Evolutionary conservation across 1,284 basidiomycete genomes (phyloP).

Genomic region (Erythrobasidium hasegawianum): DNA sequence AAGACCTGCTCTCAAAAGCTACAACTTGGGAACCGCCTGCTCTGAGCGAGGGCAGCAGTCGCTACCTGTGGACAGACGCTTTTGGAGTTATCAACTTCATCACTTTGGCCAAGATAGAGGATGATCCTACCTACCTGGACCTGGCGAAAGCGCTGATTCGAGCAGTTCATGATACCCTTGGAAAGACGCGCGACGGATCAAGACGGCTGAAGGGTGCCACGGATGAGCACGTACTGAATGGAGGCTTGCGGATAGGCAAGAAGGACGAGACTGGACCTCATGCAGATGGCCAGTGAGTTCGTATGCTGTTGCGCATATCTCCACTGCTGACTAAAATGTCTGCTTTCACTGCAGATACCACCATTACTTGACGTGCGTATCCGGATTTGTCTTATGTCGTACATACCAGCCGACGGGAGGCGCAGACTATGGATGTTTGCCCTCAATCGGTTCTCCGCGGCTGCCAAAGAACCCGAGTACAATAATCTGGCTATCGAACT

Average conservation of each 20-base stretch:
- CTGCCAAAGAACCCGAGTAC: conserved; percentile 41
- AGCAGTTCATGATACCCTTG: conserved; percentile 41
- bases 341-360: neutral
- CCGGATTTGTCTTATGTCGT: too few species aligned
- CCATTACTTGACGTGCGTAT: neutral
- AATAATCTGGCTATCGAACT: conserved; percentile 46
- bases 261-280: conserved; percentile 40
- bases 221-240: conserved; percentile 44
- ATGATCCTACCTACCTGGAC: conserved; percentile 34
- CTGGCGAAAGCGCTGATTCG: conserved; percentile 17
- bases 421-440: conserved; percentile 49
- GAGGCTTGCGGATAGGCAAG: conserved; percentile 47
- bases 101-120: conserved; percentile 37
- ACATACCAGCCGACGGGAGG: conserved; percentile 5
- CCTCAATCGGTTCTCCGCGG: conserved; percentile 44
- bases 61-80: conserved; percentile 48
- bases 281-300: conserved; percentile 47
- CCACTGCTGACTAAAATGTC: neutral
- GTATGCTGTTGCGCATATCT: neutral
- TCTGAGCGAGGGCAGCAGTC: conserved; percentile 42
- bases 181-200: conserved; percentile 42
- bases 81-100: conserved; percentile 46
- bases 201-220: conserved; percentile 42
- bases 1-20: neutral
- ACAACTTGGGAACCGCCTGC: conserved; percentile 19